phyloP scores from a whole-genome alignment of 495 filamentous ascomycete species.

The Talaromyces adpressus region DNA sequence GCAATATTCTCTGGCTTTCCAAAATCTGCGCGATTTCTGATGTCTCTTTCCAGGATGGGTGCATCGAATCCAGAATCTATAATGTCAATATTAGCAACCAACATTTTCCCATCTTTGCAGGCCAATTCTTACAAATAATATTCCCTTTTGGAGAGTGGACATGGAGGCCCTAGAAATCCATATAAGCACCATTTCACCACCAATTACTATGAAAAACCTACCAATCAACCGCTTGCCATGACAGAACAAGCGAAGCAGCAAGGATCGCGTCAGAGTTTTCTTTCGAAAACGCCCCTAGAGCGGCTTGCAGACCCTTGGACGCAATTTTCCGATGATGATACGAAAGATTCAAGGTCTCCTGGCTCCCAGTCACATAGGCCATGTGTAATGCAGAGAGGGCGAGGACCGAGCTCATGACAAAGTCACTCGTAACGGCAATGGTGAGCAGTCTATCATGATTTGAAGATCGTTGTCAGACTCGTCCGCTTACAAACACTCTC shows the following conservation, averaged over 20 bases:
- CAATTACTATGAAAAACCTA: conserved; percentile 46
- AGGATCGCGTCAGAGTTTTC: conserved; percentile 88
- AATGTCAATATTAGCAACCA: conserved; percentile 6
- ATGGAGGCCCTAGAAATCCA: conserved; percentile 67
- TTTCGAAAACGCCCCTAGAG: conserved; percentile 76
- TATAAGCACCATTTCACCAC: conserved; percentile 21
- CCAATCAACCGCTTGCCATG: conserved; percentile 97
- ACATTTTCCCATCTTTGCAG: neutral
- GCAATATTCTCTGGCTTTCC: conserved; percentile 51
- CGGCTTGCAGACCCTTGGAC: conserved; percentile 79
- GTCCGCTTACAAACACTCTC: neutral
- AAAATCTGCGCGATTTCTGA: conserved; percentile 82
- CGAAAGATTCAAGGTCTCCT: conserved; percentile 74
- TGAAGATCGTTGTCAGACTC: neutral
- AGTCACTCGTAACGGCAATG: conserved; percentile 71
- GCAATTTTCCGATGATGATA: conserved; percentile 81
- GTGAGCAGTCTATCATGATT: conserved; percentile 61
- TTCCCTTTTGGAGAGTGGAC: conserved; percentile 87
- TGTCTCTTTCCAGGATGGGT: conserved; percentile 75
- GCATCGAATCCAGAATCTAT: conserved; percentile 84
- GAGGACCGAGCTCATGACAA: conserved; percentile 89
- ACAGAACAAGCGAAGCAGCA: conserved; percentile 84
- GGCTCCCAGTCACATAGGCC: conserved; percentile 75
- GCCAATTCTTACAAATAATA: conserved; percentile 62
- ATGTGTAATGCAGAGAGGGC: conserved; percentile 89